Conservation (phyloP, 306 rosid species). For the Senna siamea region DNA sequence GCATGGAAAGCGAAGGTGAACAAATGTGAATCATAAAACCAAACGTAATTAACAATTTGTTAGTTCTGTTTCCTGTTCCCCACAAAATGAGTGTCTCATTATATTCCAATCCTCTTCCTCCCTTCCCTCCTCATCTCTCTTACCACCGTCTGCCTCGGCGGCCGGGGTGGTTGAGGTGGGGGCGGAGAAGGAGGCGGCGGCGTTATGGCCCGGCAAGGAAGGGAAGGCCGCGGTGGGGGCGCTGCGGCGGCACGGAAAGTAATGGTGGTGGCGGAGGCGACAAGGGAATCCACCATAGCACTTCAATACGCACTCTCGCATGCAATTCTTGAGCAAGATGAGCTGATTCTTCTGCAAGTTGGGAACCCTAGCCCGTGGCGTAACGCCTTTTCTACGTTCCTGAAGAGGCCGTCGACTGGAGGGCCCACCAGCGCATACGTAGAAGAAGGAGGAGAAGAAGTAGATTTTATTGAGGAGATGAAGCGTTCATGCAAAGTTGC, state of each 20-base stretch:
- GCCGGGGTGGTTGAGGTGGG: not conserved
- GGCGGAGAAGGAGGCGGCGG: too few species aligned
- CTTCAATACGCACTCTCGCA: constrained; percentile 71
- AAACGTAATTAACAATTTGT: constrained; percentile 37
- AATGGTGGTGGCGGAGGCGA: constrained; percentile 79
- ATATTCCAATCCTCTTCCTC: constrained; percentile 17
- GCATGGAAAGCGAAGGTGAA: constrained; percentile 25
- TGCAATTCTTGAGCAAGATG: constrained; percentile 65
- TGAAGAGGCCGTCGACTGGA: constrained; percentile 53
- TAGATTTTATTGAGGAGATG: constrained; percentile 76
- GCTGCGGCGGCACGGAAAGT: constrained; percentile 41
- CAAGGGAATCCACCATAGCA: constrained; percentile 73
- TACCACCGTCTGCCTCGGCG: not conserved
- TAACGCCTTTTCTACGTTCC: constrained; percentile 54
- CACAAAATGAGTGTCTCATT: constrained; percentile 48
- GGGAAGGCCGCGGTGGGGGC: not conserved
- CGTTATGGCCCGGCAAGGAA: too few species aligned
- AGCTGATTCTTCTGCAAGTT: constrained; percentile 70
- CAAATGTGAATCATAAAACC: constrained; percentile 39
- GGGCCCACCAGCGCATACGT: too few species aligned
- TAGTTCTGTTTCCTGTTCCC: constrained; percentile 31
- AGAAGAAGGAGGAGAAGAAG: constrained; percentile 46
- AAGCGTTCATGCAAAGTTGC: constrained; percentile 53
- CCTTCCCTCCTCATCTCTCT: constrained; percentile 19
- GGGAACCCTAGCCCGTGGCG: constrained; percentile 59